Evolutionary conservation across 2,329 filamentous ascomycete genomes (phyloP), one percentile per base, ranked within the genome.

Genomic region (Fusarium palustre): DNA sequence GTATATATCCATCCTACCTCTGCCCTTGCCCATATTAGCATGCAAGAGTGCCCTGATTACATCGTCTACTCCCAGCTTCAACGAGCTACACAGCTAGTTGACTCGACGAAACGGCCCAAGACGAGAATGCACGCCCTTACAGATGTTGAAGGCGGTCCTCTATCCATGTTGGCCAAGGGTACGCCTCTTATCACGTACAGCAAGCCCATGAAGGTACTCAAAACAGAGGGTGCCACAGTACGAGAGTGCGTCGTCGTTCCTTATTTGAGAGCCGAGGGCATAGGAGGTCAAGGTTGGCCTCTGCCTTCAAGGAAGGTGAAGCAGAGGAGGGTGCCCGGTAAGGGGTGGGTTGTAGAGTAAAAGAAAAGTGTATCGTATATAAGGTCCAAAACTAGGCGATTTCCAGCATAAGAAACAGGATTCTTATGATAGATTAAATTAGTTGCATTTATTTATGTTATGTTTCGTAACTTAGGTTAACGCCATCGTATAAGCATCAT

Each of bases 1-100:
- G 93, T 97, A 3, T 98, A 92, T 76, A 88, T 98, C 45, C 96
- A 98, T 77, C 94, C 96, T 0, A 88, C 91, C 0, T 97, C 94
- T 3, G 85, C 93, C 5, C 86, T 99, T 11, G 88, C 95, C 39
- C 86, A 91, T 78, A 77, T 90, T 66, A 87, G 88, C 68, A 81
- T 86, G 0, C 87, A 87, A 58, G 91, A 95, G 79, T 92, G 96
- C 72, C 96, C 96, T 0, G 88, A 92, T 63, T 98, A 95, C 76
- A 86, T 98, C 60, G 85, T 97, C 20, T 99, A 97, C 82, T 90
- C 90, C 16, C 91, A 95, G 75, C 88, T 99, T 5, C 94, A 97
- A 77, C 89, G 90, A 59, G 83, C 88, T 5, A 82, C 86, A 1
- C 81, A 85, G 1, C 79, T 84, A 0, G 81, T 85, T 0, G 80